Base-by-base conservation (phyloP, 345 rosid species). In the Bruguiera gymnorhiza region DNA sequence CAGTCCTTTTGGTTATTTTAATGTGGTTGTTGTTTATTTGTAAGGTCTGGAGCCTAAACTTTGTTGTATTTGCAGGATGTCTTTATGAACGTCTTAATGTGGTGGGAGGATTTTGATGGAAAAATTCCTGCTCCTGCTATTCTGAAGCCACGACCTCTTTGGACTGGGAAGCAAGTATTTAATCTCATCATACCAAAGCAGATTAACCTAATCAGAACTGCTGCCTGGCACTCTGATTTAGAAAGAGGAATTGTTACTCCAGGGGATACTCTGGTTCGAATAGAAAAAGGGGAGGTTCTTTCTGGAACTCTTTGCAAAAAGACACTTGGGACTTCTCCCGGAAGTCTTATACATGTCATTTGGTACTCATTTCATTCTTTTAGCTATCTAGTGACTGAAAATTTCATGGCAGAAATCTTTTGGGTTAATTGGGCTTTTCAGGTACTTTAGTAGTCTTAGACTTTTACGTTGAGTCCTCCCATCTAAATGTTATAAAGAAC, bases 41-140 rank as follows among this genome's bases (percentile, higher is more conserved):
- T 34, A 34, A n/a, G 21, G 20, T 8, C 39, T 29, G 5, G 27
- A 29, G 21, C 31, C 21, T 64, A 43, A 59, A n/a, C 20, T 46
- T 27, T 34, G 8, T 67, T 26, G 6, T 54, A 21, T 60, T 61
- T 73, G 65, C 85, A 94, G 99, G 97, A 94, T 79, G 99, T 94
- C 24, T 94, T 94, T 70, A 94, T 94, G 99, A 94, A 94, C 76
- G 84, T 78, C 56, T 87, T 94, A 81, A 94, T 94, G 97, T 94
- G 99, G 99, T 94, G 99, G 99, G 99, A 94, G 84, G 99, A 94
- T 79, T 94, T 94, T 57, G 99, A 94, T 67, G 99, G 99, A 78
- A 91, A 94, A 83, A 83, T 94, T 80, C 97, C 99, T 36, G 89
- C 97, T 48, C 99, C 99, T 54, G 84, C 97, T 74, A 83, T 94